Base-by-base conservation (phyloP, 164 flowering plant genomes). In the Protea cynaroides region DNA sequence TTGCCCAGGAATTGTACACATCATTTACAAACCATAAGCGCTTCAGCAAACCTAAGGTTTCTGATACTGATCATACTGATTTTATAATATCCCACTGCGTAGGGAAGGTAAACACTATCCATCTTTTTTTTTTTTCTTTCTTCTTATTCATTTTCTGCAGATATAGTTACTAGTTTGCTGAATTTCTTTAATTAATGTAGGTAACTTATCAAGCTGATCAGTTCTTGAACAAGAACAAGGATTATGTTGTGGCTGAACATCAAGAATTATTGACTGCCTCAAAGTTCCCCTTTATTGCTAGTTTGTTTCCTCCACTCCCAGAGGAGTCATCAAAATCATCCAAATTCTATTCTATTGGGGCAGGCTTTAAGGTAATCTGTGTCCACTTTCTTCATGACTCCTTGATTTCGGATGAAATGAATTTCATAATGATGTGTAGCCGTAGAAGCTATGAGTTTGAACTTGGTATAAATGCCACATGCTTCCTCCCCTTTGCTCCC, bases 181-280 rank as follows among this genome's bases (percentile, higher is more conserved):
- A 37, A 15, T 14, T 14, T 24, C 52, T 36, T 55, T 25, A 15
- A 49, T 49, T 38, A 15, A 46, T 74, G 14, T 71, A 92, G 98
- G 98, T 92, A 7, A 77, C 68, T 2, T 92, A 92, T 77, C 84
- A 72, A 72, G 90, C 96, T 47, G 91, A 92, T 80, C 82, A 70
- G 70, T 92, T 92, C 66, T 78, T 92, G 18, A 96, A 92, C 79
- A 92, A 92, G 71, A 92, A 92, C 79, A 92, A 92, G 78, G 98
- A 92, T 80, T 92, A 92, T 80, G 98, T 92, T 29, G 98, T 92
- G 70, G 98, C 95, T 25, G 98, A 92, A 73, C 96, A 92, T 82
- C 98, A 92, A 74, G 98, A 70, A 71, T 72, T 92, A 36, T 76
- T 92, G 73, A 82, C 74, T 19, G 89, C 89, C 38, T 89, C 98